Evolutionary conservation across 2,329 filamentous ascomycete genomes (phyloP), one percentile per base, ranked within the genome.

Genomic region (Aspergillus sp.): DNA sequence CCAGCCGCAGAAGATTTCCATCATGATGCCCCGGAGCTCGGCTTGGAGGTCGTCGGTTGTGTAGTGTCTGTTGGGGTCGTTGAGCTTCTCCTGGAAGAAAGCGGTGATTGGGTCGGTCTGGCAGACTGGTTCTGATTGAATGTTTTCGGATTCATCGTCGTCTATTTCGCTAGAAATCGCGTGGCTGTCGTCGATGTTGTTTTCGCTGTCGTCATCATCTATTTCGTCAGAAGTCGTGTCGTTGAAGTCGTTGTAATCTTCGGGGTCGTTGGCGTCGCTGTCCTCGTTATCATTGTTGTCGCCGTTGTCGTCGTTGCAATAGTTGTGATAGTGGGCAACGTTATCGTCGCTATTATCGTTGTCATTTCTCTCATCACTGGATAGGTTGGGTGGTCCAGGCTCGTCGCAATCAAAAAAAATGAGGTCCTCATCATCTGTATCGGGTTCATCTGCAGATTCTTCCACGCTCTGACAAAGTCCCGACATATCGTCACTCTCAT

Each of bases 1-100:
- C 52, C 55, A 65, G 33, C 46, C 50, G 28, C 53, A 57, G 40
- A 53, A 59, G 6, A 52, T 48, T 43, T 63, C 60, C 35, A 61
- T 42, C 5, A 64, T 31, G 12, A 66, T 47, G 7, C 62, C 60
- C 2, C 46, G 42, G 2, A 65, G 43, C 39, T 66, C 62, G 6
- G 26, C 33, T 5, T 40, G 30, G n/a, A 62, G 37, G 39, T 65
- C 59, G 6, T 57, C 40, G 6, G 36, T 7, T 1, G 50, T 59
- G 31, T 64, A 65, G 1, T 36, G 45, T 5, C 50, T 47, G 12
- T 40, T 47, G 11, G 45, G 37, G 11, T 58, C 45, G 29, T 46
- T 39, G 29, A 65, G 50, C 39, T 63, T 65, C 5, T 40, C 26
- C 12, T 47, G 42, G 42, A 64, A 59, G 45, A 53, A 57, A 1